These are phyloP conservation scores for Pulveroboletus sp. DNA, from an alignment of 768 basidiomycete species.

Conservation along the genomic window DNA sequence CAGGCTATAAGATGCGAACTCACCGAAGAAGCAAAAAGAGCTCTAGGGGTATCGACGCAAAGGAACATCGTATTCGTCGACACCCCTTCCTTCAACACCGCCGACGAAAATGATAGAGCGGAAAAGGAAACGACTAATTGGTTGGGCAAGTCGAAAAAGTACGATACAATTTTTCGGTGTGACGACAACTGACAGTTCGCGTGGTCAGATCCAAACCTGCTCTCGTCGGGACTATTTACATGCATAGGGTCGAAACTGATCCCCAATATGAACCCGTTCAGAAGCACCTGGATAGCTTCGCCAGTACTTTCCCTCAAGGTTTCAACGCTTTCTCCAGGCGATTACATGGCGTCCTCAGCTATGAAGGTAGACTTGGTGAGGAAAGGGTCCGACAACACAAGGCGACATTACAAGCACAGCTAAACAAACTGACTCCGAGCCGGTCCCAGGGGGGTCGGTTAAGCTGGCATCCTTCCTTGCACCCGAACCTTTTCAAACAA, in stretches of 20 bases:
- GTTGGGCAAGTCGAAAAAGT: slow-evolving; percentile 7
- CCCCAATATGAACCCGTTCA: background rate
- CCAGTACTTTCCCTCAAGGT: background rate
- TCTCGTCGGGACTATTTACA: slow-evolving; percentile 12
- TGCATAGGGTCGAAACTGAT: slow-evolving; percentile 12
- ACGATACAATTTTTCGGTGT: background rate
- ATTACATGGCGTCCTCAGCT: slow-evolving; percentile 12
- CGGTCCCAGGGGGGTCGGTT: background rate
- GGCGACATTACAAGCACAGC: background rate
- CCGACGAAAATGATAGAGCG: background rate
- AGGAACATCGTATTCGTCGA: slow-evolving; percentile 21
- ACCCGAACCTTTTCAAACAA: background rate
- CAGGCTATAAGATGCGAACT: slow-evolving; percentile 17
- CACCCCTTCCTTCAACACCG: slow-evolving; percentile 17
- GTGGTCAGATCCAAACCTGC: slow-evolving; percentile 8
- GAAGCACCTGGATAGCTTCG: slow-evolving; percentile 8
- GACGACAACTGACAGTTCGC: background rate
- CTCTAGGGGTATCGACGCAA: background rate
- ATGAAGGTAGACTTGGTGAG: fast-evolving
- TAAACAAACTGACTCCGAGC: background rate
- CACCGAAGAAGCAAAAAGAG: background rate
- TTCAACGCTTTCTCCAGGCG: background rate
- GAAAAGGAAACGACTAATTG: slow-evolving; percentile 1
- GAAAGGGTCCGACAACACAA: background rate
- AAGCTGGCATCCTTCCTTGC: background rate